phyloP scores from a whole-genome alignment of 2,329 filamentous ascomycete genomes.

The Dichotomopilus funicola region DNA sequence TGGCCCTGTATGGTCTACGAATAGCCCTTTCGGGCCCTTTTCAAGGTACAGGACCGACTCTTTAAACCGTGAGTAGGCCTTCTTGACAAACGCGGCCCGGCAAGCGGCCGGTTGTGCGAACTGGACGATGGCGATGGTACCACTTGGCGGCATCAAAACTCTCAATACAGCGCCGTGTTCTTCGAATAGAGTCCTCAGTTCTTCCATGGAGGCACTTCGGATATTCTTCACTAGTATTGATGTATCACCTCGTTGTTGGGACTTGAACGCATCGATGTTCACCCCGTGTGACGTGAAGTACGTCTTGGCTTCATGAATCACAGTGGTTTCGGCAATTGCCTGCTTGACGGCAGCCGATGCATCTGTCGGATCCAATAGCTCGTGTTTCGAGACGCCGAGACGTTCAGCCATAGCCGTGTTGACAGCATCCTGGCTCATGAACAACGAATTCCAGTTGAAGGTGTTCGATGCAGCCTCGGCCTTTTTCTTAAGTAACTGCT shows the following conservation, averaged over 20 bases:
- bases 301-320: slow-evolving; percentile 92
- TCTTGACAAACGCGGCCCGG: slow-evolving; percentile 71
- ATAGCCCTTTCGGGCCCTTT: slow-evolving; percentile 81
- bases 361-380: slow-evolving; percentile 90
- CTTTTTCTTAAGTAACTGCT: slow-evolving; percentile 82
- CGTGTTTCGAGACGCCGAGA: slow-evolving; percentile 82
- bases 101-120: slow-evolving; percentile 74
- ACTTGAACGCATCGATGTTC: slow-evolving; percentile 86
- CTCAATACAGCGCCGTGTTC: slow-evolving; percentile 75
- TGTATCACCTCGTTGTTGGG: slow-evolving; percentile 73
- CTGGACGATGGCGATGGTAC: slow-evolving; percentile 90
- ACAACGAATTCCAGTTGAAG: slow-evolving; percentile 99
- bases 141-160: slow-evolving; percentile 85
- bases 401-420: slow-evolving; percentile 82
- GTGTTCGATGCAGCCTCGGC: slow-evolving; percentile 67
- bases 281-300: slow-evolving; percentile 87
- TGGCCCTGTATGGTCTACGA: slow-evolving; percentile 36
- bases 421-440: slow-evolving; percentile 94
- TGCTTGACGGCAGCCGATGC: slow-evolving; percentile 93
- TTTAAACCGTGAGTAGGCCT: slow-evolving; percentile 87
- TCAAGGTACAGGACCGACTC: slow-evolving; percentile 89
- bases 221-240: slow-evolving; percentile 94
- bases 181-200: slow-evolving; percentile 74
- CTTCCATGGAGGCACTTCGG: slow-evolving; percentile 70
- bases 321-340: slow-evolving; percentile 89